phyloP scores from a whole-genome alignment of 2,329 filamentous ascomycete genomes.

The Fusarium acutatum region DNA sequence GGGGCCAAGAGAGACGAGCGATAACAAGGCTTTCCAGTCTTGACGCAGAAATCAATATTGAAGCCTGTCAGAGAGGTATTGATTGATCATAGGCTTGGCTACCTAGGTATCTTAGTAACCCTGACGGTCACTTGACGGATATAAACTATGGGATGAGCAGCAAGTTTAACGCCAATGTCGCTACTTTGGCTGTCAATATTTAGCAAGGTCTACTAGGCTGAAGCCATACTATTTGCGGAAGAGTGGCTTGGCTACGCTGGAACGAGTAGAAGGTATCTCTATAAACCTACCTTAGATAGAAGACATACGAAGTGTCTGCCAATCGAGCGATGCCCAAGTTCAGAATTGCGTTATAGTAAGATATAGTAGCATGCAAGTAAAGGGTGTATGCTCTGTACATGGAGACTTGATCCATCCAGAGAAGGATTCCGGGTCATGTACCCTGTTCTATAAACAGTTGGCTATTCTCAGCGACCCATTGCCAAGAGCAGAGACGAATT shows the following conservation, averaged over 20 bases:
- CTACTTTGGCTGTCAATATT: background rate
- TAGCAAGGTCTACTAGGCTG: background rate
- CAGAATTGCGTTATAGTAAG: background rate
- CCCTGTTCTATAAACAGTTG: background rate
- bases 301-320: background rate
- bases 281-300: background rate
- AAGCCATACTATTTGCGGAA: slow-evolving; percentile 1
- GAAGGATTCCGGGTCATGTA: background rate
- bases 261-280: background rate
- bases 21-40: background rate
- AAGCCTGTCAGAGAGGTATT: background rate
- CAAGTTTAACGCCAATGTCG: background rate
- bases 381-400: no score
- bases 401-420: background rate
- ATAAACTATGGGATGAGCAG: background rate
- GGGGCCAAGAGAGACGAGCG: background rate
- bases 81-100: background rate
- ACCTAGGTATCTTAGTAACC: background rate
- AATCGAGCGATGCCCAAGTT: background rate
- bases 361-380: background rate
- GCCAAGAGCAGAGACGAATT: slow-evolving; percentile 1
- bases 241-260: background rate
- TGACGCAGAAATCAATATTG: background rate
- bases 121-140: background rate
- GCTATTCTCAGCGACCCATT: background rate